Conservation (phyloP, 2,329 filamentous ascomycete species). For the Sporothrix luriei region DNA sequence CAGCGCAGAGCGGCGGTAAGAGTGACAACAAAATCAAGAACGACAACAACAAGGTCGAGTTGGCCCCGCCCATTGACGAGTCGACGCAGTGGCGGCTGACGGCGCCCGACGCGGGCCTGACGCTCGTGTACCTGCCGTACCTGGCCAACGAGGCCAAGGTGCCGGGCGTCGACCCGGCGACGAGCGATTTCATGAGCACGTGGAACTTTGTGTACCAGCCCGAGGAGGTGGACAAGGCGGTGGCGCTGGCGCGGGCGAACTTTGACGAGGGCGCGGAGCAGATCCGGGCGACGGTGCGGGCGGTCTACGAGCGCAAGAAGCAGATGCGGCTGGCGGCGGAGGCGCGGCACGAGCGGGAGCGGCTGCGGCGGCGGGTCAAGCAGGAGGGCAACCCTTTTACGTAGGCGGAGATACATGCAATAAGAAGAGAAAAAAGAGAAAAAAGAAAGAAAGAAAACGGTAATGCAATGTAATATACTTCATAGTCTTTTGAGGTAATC, state of each 20-base stretch:
- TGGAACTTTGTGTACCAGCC: conserved; percentile 99
- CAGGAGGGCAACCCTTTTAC: conserved; percentile 71
- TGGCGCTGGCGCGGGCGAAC: conserved; percentile 80
- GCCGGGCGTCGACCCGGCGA: conserved; percentile 77
- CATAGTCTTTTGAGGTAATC: conserved; percentile 25
- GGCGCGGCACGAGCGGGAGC: conserved; percentile 43
- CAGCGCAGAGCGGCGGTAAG: conserved; percentile 37
- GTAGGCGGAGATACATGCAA: too few relatives aligned
- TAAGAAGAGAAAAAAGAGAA: too few relatives aligned
- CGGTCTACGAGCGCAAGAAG: conserved; percentile 92
- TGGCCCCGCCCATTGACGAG: conserved; percentile 55
- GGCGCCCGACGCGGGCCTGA: conserved; percentile 78
- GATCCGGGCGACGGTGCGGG: conserved; percentile 75
- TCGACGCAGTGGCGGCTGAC: conserved; percentile 69
- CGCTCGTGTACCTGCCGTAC: conserved; percentile 88
- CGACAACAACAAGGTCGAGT: neutral
- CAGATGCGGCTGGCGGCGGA: conserved; percentile 59
- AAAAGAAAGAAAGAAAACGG: neutral
- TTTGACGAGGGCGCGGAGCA: conserved; percentile 79
- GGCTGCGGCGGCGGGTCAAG: conserved; percentile 52
- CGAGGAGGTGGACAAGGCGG: conserved; percentile 83
- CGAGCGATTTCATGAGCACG: conserved; percentile 84
- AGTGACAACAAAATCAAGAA: too few relatives aligned
- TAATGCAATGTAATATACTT: conserved; percentile 14
- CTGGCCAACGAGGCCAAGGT: conserved; percentile 74